Evolutionary conservation across 1,284 basidiomycete genomes (phyloP).

Genomic region (Cryptococcus sp.): DNA sequence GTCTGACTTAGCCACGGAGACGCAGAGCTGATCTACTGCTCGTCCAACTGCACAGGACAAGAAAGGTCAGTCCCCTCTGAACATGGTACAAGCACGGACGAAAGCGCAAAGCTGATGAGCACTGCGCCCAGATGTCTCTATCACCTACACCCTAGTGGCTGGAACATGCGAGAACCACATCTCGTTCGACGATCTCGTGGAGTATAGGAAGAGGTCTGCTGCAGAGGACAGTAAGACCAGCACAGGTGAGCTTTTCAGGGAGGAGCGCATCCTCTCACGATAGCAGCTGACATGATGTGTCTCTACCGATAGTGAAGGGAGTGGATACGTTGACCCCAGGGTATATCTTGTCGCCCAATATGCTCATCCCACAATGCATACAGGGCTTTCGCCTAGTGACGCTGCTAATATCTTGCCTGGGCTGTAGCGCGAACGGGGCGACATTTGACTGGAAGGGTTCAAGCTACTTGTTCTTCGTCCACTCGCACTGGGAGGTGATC

Average conservation of each 20-base stretch:
- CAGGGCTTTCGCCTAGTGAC: no score
- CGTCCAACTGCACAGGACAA: conserved; percentile 37
- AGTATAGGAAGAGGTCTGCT: conserved; percentile 45
- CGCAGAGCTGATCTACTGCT: neutral
- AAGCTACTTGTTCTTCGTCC: conserved; percentile 52
- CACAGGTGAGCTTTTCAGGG: conserved; percentile 23
- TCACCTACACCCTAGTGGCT: conserved; percentile 49
- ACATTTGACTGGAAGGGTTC: conserved; percentile 56
- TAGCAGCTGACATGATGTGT: neutral
- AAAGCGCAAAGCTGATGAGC: neutral
- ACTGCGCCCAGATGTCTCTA: conserved; percentile 50
- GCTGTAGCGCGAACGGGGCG: conserved; percentile 38
- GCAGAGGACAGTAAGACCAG: conserved; percentile 34
- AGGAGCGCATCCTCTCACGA: neutral
- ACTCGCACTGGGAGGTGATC: conserved; percentile 56
- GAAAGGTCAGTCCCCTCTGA: conserved; percentile 28
- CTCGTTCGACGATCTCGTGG: conserved; percentile 51
- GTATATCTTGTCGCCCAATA: conserved; percentile 6
- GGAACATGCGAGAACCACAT: conserved; percentile 18
- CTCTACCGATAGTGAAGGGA: conserved; percentile 42
- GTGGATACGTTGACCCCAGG: conserved; percentile 43
- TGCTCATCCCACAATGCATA: no score
- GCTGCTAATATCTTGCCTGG: neutral
- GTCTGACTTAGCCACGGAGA: neutral
- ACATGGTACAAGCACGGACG: neutral